Base-by-base conservation (phyloP, 768 basidiomycete species). In the Chalciporus chontae region DNA sequence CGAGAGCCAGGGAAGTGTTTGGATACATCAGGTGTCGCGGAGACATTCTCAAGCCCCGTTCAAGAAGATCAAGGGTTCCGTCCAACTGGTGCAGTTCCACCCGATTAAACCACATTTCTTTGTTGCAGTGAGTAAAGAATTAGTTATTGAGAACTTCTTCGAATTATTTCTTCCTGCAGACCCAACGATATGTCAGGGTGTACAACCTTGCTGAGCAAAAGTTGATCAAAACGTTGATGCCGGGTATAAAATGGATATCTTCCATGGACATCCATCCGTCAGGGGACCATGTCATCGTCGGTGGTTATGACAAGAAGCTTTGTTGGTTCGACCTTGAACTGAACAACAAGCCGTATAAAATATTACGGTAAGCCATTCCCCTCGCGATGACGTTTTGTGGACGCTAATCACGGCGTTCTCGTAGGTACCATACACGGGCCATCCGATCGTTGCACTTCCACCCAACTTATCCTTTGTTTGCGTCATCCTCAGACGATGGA, bases 321-420 rank as follows among this genome's bases (percentile, higher is more conserved):
- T 94, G 93, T 68, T 99, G 96, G 96, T 98, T 98, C 69, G 96
- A 99, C 73, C 75, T 99, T 56, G 96, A 98, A 63, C 82, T 99
- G 48, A 91, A 87, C 58, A 87, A 90, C 55, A 96, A 95, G 68
- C 96, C 96, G 1, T 99, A 95, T 79, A 97, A 96, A 72, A 83
- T 96, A 47, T 73, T 99, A 59, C 82, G 92, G 93, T 91, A 68
- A 45, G 51, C 50, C 32, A 39, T 40, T 48, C 21, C 27, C n/a
- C 14, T 44, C 6, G 14, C 8, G 9, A 18, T 41, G 15, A 29
- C 29, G 24, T 47, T 10, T 50, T 49, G 43, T 43, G 39, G 49
- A 40, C 8, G 4, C 59, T 61, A 14, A 56, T 54, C 40, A 52
- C 38, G 40, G 10, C 21, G 29, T 50, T 43, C 18, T 40, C 43